These are phyloP conservation scores for Madurella mycetomatis DNA, from an alignment of 2,329 filamentous ascomycete genomes.

Conservation along the genomic window DNA sequence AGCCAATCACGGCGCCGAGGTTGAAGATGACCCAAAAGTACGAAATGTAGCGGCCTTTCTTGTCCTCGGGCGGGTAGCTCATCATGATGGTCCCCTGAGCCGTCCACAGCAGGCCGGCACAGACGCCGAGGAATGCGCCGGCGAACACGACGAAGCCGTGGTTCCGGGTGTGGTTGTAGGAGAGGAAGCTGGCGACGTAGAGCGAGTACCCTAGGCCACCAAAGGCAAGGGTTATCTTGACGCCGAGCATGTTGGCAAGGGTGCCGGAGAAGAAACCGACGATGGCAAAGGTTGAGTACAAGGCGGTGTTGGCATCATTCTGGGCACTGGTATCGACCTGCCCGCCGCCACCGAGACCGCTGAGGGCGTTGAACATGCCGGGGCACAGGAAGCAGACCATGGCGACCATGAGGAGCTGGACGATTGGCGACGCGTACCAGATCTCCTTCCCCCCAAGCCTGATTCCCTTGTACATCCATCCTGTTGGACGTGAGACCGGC, in stretches of 20 bases:
- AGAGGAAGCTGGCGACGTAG: slow-evolving; percentile 67
- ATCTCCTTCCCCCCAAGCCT: slow-evolving; percentile 51
- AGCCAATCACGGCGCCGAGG: slow-evolving; percentile 81
- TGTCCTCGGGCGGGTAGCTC: slow-evolving; percentile 74
- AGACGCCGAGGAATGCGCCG: slow-evolving; percentile 70
- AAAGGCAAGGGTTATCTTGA: slow-evolving; percentile 62
- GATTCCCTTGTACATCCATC: slow-evolving; percentile 66
- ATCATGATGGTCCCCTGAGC: slow-evolving; percentile 86
- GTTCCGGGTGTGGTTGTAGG: slow-evolving; percentile 64
- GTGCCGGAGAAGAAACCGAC: slow-evolving; percentile 70
- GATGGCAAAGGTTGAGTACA: slow-evolving; percentile 68
- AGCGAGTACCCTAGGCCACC: slow-evolving; percentile 74
- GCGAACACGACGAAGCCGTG: slow-evolving; percentile 71
- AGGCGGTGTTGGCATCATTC: slow-evolving; percentile 64
- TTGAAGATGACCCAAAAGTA: slow-evolving; percentile 97
- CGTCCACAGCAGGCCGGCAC: slow-evolving; percentile 76
- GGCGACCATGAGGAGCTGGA: slow-evolving; percentile 67
- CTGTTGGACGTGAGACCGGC: slow-evolving; percentile 38
- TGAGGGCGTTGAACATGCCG: slow-evolving; percentile 63
- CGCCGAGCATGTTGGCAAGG: slow-evolving; percentile 70
- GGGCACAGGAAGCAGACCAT: slow-evolving; percentile 65
- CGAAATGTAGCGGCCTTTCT: slow-evolving; percentile 84
- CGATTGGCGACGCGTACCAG: slow-evolving; percentile 70
- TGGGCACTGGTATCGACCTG: slow-evolving; percentile 47
- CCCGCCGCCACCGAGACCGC: slow-evolving; percentile 57